Base-by-base conservation (phyloP, 2,329 filamentous ascomycete species). In the Zalaria obscura region DNA sequence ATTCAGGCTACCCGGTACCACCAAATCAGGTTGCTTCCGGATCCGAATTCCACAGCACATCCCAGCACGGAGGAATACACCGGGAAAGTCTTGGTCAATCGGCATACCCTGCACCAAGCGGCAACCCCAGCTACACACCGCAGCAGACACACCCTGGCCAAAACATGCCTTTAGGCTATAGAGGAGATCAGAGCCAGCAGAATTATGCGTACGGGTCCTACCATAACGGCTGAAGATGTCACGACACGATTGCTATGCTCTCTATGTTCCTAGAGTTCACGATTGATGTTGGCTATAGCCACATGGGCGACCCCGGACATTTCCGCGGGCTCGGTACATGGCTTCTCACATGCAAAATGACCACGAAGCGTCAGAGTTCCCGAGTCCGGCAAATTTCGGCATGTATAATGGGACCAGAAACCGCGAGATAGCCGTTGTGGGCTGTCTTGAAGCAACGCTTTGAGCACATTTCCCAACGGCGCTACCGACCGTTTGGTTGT, bases 201-300 rank as follows among this genome's bases (percentile, higher is more conserved):
- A 32, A n/a, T n/a, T 32, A 32, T 32, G 7, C 29, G 7, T 32
- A 32, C 29, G 29, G 29, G n/a, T 7, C 29, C 7, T 32, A 32
- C 29, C 29, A 32, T n/a, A 32, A 32, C 29, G 29, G 29, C 7
- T 32, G 29, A 32, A n/a, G 29, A 32, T n/a, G 29, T 32, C 7
- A n/a, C 29, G 18, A 18, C 18, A 18, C 74, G 1, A 75, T 70
- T 62, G 18, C 18, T 18, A 18, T 18, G 18, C 18, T 18, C 18
- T 18, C 18, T 18, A 18, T 18, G 18, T 18, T 18, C 18, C 18
- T 18, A 18, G 18, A 18, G 18, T 18, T 18, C 18, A 18, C 18
- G 18, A 18, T 18, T 18, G 18, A 18, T 18, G 18, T 18, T 18
- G 18, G 18, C 18, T 18, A 18, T 18, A 18, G 18, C 18, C 18